Base-by-base conservation (phyloP, 306 rosid species). In the Lotus japonicus region DNA sequence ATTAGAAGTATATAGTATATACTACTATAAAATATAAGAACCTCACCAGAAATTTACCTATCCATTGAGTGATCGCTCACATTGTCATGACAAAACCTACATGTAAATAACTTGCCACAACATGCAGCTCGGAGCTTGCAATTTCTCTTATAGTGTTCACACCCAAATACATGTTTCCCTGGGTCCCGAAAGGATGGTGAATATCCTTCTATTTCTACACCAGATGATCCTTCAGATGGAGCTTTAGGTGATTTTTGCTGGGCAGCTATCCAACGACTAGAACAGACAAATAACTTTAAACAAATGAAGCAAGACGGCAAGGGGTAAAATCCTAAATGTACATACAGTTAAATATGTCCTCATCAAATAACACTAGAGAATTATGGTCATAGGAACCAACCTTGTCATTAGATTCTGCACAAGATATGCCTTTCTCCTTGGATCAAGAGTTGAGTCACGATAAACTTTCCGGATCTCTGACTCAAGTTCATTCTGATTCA, bases 51-150 rank as follows among this genome's bases (percentile, higher is more conserved):
- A 74, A 54, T 15, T 80, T 82, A 95, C 99, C 99, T 95, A 71
- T 90, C 99, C 96, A 95, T 95, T 44, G 95, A 88, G 87, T 95
- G 99, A 79, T 91, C 97, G 81, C 96, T 88, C 78, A 95, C 96
- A 77, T 87, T 88, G 82, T 95, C 97, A 77, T 95, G 99, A 79
- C 97, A 95, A 86, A 95, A 95, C 66, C 99, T 86, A 78, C 97
- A 95, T 56, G 97, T 63, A 84, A 84, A 87, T 54, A 95, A 78
- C 86, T 88, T 88, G 75, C 97, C 96, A 83, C 97, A 95, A 78
- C 99, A 95, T 78, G 92, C 92, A 87, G 99, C 95, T 64, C 77
- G 91, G 64, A 95, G 92, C 79, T 95, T 95, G 92, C 99, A 95
- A 84, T 88, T 95, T 84, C 99, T 88, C 82, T 91, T 95, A 72